These are phyloP conservation scores for Sugiyamaella floridensis DNA, from an alignment of 805 yeast species.

Conservation along the genomic window DNA sequence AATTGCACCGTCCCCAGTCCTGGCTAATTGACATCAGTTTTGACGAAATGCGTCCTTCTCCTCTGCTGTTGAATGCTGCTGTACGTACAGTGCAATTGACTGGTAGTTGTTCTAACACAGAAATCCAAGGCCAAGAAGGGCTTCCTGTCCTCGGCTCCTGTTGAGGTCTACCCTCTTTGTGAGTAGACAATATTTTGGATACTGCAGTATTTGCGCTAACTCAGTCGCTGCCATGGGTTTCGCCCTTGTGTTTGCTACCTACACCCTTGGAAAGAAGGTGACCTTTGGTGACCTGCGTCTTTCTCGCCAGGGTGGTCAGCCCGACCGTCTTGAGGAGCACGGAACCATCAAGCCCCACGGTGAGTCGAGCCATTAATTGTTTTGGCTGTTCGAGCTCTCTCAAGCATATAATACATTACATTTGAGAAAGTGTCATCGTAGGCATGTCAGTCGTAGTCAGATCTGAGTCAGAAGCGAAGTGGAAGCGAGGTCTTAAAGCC, in stretches of 20 bases:
- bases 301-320: conserved; percentile 20
- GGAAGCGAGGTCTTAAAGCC: too few relatives aligned
- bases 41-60: conserved; percentile 19
- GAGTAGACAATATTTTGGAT: conserved; percentile 14
- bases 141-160: conserved; percentile 19
- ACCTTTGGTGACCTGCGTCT: conserved; percentile 21
- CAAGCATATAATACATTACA: not conserved
- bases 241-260: conserved; percentile 20
- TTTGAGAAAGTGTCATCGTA: not conserved
- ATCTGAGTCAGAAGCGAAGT: too few relatives aligned
- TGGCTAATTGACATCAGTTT: not conserved
- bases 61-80: conserved; percentile 19
- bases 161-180: conserved; percentile 28
- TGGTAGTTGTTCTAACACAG: not conserved
- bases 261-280: conserved; percentile 19
- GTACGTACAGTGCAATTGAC: conserved; percentile 11
- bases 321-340: conserved; percentile 10
- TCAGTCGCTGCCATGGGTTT: conserved; percentile 25
- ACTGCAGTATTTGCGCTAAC: not conserved
- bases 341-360: not conserved
- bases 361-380: conserved; percentile 1
- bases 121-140: conserved; percentile 10
- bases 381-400: not conserved
- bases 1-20: not conserved
- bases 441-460: too few relatives aligned